phyloP scores from a whole-genome alignment of 768 basidiomycete genomes.

The Cystobasidium tubakii region DNA sequence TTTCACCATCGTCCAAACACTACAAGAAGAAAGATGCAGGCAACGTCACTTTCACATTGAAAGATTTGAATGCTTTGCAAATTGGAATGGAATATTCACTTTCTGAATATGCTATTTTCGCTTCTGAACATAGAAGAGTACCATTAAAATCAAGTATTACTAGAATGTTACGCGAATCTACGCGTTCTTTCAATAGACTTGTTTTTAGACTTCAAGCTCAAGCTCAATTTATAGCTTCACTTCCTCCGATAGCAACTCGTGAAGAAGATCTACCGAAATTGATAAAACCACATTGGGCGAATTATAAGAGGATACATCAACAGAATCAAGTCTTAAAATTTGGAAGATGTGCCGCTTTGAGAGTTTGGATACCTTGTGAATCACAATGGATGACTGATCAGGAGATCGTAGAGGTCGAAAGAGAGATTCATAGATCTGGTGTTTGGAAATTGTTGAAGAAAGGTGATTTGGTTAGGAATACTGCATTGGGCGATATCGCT shows the following conservation, averaged over 20 bases:
- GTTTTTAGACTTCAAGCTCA: conserved; percentile 42
- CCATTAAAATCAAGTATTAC: background rate
- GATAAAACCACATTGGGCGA: conserved; percentile 10
- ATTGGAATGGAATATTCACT: conserved; percentile 7
- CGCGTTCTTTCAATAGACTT: conserved; percentile 42
- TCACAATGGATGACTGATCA: conserved; percentile 43
- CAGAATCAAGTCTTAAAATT: conserved; percentile 37
- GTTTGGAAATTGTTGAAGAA: conserved; percentile 23
- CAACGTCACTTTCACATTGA: conserved; percentile 28
- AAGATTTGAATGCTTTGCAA: conserved; percentile 42
- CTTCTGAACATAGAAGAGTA: conserved; percentile 52
- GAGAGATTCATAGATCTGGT: conserved; percentile 6
- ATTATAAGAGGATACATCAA: background rate
- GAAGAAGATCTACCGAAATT: background rate
- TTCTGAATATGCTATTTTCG: conserved; percentile 38
- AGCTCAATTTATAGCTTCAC: background rate
- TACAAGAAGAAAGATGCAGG: background rate
- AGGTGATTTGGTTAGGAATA: conserved; percentile 43
- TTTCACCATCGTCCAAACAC: background rate
- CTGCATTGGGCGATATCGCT: conserved; percentile 38
- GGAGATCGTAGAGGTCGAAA: conserved; percentile 45
- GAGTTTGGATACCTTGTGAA: conserved; percentile 43
- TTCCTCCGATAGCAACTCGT: too few species aligned
- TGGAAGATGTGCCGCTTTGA: conserved; percentile 39
- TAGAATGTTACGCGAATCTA: conserved; percentile 37